A percentile compares a stretch with the other conserved stretches of the same genome.
phyloP scores from a whole-genome alignment of 176 grass and related monocot genomes.

The Avena eriantha region DNA sequence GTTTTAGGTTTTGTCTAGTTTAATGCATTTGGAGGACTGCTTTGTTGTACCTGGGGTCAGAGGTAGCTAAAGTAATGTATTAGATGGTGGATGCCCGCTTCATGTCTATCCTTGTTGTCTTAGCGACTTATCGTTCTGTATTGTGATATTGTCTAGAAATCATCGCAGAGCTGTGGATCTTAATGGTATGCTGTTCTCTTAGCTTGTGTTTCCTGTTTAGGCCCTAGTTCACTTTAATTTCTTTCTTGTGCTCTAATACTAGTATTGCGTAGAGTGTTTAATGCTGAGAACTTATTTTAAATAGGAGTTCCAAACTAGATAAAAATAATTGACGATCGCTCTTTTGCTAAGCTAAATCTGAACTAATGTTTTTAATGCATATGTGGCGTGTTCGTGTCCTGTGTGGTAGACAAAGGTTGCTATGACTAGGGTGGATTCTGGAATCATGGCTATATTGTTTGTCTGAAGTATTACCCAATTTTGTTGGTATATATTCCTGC shows the following conservation, averaged over 20 bases:
- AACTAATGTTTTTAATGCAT: background rate
- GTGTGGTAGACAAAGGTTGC: background rate
- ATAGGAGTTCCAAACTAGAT: background rate
- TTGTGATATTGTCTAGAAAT: slow-evolving; percentile 43
- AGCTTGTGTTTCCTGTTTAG: slow-evolving; percentile 15
- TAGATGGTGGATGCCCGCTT: slow-evolving; percentile 36
- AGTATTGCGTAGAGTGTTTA: background rate
- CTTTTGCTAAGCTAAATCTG: background rate
- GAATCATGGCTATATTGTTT: background rate
- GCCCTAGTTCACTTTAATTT: background rate
- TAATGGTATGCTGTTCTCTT: slow-evolving; percentile 35
- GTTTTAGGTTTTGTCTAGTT: slow-evolving; percentile 46
- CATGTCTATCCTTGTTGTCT: slow-evolving; percentile 13
- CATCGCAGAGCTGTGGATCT: slow-evolving; percentile 47
- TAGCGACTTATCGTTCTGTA: slow-evolving; percentile 43
- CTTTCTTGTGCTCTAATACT: background rate
- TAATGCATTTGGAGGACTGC: slow-evolving; percentile 22
- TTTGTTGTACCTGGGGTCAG: slow-evolving; percentile 36
- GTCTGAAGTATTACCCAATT: background rate
- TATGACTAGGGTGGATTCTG: background rate
- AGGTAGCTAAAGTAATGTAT: slow-evolving; percentile 44
- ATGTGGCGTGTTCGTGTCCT: background rate
- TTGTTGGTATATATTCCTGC: background rate
- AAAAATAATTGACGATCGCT: background rate
- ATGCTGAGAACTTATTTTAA: background rate